Evolutionary conservation across 1,284 basidiomycete genomes (phyloP), one percentile per base, ranked within the genome.

Genomic region (Neotropicomus parvogracilis): DNA sequence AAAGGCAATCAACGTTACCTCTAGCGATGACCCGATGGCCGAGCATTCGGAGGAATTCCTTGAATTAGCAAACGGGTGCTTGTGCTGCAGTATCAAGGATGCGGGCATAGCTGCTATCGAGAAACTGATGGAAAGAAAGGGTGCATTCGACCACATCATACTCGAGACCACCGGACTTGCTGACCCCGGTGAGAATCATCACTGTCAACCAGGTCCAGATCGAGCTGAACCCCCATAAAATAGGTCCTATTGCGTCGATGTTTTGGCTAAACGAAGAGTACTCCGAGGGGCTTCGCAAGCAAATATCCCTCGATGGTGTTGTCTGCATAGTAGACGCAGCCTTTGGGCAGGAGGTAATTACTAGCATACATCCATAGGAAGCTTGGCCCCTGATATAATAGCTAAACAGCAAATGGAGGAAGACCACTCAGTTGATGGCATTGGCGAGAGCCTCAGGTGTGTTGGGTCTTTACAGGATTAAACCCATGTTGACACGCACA

Each of bases 211-310:
- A 8, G 3, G 26, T 45, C 16, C 19, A 24, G 32, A 43, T 31
- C 3, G 27, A 45, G n/a, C 38, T 19, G 40, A 49, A 38, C 40
- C 29, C 41, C 1, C 14, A 46, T 39, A 33, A 34, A 40, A 41
- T 38, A 56, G 87, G 84, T 10, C 88, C 90, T 0, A 91, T 94
- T 46, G 90, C 91, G 0, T 81, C 83, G 2, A 83, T 88, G 68
- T 94, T 97, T 64, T 97, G 93, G 93, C 80, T 84, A 24, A 95
- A 95, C 59, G 92, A 95, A 64, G 91, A 94, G 60, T 91, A 82
- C 65, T 80, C 87, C 0, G 75, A 65, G 16, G 82, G 85, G 1
- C 70, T 90, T 0, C 78, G 85, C 3, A 75, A 71, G 52, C 83
- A 90, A 52, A 90, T 93, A 47, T 70, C 77, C 11, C 75, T 97